Evolutionary conservation across 768 basidiomycete species (phyloP), one percentile per base, ranked within the genome.

Genomic region (Lactarius akahatsu): DNA sequence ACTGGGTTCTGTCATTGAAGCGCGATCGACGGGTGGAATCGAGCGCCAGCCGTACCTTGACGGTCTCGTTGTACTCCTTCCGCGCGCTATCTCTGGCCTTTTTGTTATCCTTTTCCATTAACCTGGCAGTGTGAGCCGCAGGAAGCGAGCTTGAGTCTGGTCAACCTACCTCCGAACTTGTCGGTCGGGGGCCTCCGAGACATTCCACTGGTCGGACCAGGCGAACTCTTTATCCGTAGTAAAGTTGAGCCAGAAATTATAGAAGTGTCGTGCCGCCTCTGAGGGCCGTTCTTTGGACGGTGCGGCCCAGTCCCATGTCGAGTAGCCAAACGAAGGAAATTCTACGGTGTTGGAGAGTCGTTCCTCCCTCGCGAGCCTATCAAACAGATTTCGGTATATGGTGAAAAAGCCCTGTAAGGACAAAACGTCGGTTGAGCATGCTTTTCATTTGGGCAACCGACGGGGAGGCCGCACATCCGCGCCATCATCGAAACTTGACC

Each of bases 31-130:
- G 45, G 32, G 43, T 40, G 18, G 34, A 58, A 63, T 67, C 57
- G 52, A 34, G 47, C 34, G 23, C 41, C 50, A 47, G 38, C 7
- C 88, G 64, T 71, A 96, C 96, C 73, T 90, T 81, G 34, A 99
- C 82, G 5, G 89, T 89, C 47, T 98, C 96, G 72, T 94, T 98
- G 76, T 96, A 98, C 67, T 98, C 96, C 73, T 85, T 85, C 45
- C 90, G 84, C 7, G 90, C 90, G 45, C 94, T 90, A 34, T 97
- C 94, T 16, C 95, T 83, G 3, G 87, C 86, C 74, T 95, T 95
- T 77, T 91, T 93, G 77, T 99, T 98, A 70, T 98, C 97, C 72
- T 88, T 92, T 74, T 98, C 97, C 91, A 98, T 95, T 56, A 94
- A 73, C 71, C 92, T 93, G n/a, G 28, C 6, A 50, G 28, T n/a